phyloP scores from a whole-genome alignment of 2,329 filamentous ascomycete species.

The Hypoxylon sp. region DNA sequence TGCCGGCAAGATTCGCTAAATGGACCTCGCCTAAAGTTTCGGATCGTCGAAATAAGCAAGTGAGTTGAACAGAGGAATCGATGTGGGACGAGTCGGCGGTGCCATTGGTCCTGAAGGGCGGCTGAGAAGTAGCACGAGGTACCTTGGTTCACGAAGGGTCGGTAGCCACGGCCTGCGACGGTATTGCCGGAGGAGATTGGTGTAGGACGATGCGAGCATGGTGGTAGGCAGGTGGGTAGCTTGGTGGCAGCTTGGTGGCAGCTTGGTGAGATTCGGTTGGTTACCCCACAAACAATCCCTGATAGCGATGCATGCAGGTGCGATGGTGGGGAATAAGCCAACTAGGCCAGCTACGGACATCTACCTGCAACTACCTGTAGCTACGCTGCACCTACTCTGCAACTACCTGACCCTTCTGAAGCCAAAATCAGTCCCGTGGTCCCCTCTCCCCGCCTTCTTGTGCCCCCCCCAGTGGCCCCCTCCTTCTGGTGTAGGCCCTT shows the following conservation, averaged over 20 bases:
- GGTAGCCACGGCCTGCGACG: conserved; percentile 44
- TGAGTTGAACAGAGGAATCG: conserved; percentile 33
- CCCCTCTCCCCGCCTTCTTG: conserved; percentile 5
- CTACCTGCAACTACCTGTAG: conserved; percentile 28
- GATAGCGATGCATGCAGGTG: conserved; percentile 25
- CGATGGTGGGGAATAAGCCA: conserved; percentile 30
- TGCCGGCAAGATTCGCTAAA: conserved; percentile 41
- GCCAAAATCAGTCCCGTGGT: conserved; percentile 11
- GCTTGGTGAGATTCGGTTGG: conserved; percentile 42
- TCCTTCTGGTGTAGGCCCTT: neutral
- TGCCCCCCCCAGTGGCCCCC: conserved; percentile 1
- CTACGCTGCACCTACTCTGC: conserved; percentile 8
- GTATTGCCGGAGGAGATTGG: conserved; percentile 41
- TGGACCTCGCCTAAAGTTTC: conserved; percentile 43
- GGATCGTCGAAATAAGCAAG: conserved; percentile 46
- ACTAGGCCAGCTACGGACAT: conserved; percentile 2
- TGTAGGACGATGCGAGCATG: conserved; percentile 3
- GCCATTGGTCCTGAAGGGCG: conserved; percentile 35
- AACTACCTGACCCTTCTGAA: conserved; percentile 11
- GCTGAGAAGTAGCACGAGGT: conserved; percentile 44
- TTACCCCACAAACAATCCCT: conserved; percentile 46
- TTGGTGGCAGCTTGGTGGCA: neutral
- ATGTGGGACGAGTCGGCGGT: conserved; percentile 26
- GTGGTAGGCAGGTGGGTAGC: neutral
- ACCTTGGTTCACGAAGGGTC: conserved; percentile 40